Evolutionary conservation across 495 filamentous ascomycete species (phyloP).

Genomic region (Hypoxylon perforatum): DNA sequence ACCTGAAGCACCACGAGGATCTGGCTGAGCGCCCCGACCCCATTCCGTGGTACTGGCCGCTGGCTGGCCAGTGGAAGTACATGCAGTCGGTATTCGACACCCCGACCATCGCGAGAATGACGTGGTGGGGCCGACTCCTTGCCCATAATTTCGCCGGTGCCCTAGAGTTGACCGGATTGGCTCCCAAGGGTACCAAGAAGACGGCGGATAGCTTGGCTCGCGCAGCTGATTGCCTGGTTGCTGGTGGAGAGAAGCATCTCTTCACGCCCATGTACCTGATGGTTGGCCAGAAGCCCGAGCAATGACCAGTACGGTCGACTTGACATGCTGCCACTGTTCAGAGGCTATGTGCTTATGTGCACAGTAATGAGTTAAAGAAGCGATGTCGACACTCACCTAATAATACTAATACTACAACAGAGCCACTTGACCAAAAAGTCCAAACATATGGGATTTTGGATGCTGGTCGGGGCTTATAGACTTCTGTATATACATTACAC

Average conservation of each 20-base stretch:
- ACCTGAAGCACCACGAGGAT: constrained; percentile 88
- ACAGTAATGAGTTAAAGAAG: constrained; percentile 39
- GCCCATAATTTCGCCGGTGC: constrained; percentile 84
- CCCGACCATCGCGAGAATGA: constrained; percentile 90
- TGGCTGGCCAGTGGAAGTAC: constrained; percentile 82
- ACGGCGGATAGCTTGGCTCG: constrained; percentile 88
- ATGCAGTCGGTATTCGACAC: constrained; percentile 83
- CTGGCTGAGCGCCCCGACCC: constrained; percentile 81
- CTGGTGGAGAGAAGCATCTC: constrained; percentile 88
- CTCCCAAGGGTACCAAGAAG: constrained; percentile 90
- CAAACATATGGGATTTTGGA: neutral
- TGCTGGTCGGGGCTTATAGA: constrained; percentile 7
- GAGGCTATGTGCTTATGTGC: constrained; percentile 33
- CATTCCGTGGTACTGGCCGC: constrained; percentile 95
- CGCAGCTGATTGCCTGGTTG: constrained; percentile 88
- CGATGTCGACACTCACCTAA: constrained; percentile 27
- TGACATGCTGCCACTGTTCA: neutral
- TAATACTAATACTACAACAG: constrained; percentile 23
- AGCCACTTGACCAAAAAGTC: neutral
- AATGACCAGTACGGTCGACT: constrained; percentile 35
- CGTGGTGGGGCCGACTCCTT: constrained; percentile 78
- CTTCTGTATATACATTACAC: constrained; percentile 27
- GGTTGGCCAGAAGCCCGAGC: constrained; percentile 88
- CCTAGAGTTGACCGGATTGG: constrained; percentile 78
- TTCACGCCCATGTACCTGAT: constrained; percentile 99